phyloP scores from a whole-genome alignment of 768 basidiomycete species.

The Leccinum subtestaceum region DNA sequence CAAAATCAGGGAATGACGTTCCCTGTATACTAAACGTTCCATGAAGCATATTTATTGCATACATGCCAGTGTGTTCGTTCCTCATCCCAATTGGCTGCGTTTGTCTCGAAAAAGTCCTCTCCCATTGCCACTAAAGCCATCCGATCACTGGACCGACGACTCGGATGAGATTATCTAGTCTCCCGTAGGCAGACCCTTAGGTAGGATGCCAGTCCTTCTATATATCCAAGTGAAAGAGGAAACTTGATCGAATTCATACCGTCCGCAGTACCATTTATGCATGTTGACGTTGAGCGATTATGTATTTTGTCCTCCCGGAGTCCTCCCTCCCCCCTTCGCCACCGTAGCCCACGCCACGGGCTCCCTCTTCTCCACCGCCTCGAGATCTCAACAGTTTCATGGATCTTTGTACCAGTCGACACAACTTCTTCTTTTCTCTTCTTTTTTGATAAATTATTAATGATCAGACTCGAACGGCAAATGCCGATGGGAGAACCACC shows the following conservation, averaged over 20 bases:
- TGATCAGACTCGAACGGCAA: too few relatives aligned
- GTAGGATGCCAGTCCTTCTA: too few relatives aligned
- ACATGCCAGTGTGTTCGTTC: background rate
- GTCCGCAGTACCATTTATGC: too few relatives aligned
- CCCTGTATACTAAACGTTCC: background rate
- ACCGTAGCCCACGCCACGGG: too few relatives aligned
- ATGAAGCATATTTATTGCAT: background rate
- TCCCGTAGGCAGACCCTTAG: too few relatives aligned
- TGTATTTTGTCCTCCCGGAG: background rate
- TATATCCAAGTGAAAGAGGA: background rate
- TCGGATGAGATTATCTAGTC: too few relatives aligned
- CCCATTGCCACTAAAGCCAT: too few relatives aligned
- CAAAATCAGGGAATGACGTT: background rate
- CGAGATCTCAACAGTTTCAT: background rate
- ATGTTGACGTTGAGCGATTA: conserved; percentile 11
- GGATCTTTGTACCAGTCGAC: too few relatives aligned
- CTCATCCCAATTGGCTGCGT: background rate
- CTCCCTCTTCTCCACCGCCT: background rate
- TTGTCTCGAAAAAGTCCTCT: background rate
- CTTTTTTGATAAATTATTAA: background rate
- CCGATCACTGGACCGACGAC: too few relatives aligned
- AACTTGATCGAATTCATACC: background rate
- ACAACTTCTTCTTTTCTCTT: background rate
- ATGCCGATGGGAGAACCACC: too few relatives aligned
- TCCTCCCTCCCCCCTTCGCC: too few relatives aligned